Conservation (phyloP, 768 basidiomycete species). For the Galerina marginata region DNA sequence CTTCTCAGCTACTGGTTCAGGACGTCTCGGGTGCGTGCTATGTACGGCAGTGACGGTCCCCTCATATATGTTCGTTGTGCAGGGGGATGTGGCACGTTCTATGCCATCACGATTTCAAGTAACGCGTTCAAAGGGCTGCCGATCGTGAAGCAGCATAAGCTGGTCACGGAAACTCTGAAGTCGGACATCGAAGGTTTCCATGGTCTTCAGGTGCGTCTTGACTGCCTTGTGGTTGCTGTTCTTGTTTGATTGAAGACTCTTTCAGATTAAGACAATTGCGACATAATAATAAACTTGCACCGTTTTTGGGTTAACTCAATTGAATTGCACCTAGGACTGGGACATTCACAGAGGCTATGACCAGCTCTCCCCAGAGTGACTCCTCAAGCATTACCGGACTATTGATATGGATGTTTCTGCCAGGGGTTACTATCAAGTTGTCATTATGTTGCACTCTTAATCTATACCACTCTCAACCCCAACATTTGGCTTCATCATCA, state of each 20-base stretch:
- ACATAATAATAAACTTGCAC: not conserved
- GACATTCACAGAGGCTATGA: not conserved
- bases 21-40: slow-evolving; percentile 85
- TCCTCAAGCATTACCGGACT: too few relatives aligned
- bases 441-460: too few relatives aligned
- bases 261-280: slow-evolving; percentile 35
- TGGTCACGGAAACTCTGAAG: slow-evolving; percentile 87
- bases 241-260: not conserved
- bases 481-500: too few relatives aligned
- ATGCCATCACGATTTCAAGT: slow-evolving; percentile 88
- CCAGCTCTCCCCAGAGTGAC: too few relatives aligned
- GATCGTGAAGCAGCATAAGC: slow-evolving; percentile 90
- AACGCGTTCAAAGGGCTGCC: slow-evolving; percentile 84
- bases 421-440: too few relatives aligned
- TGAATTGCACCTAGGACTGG: not conserved
- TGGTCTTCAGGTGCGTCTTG: slow-evolving; percentile 82
- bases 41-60: slow-evolving; percentile 5
- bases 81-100: slow-evolving; percentile 99
- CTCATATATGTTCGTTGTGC: not conserved
- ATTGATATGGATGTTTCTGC: too few relatives aligned
- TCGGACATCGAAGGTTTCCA: slow-evolving; percentile 91
- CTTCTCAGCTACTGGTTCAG: slow-evolving; percentile 82
- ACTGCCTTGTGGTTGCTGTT: not conserved
- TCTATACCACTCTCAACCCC: too few relatives aligned
- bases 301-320: not conserved